Evolutionary conservation across 345 rosid genomes (phyloP).

Genomic region (Streptanthus diversifolius): DNA sequence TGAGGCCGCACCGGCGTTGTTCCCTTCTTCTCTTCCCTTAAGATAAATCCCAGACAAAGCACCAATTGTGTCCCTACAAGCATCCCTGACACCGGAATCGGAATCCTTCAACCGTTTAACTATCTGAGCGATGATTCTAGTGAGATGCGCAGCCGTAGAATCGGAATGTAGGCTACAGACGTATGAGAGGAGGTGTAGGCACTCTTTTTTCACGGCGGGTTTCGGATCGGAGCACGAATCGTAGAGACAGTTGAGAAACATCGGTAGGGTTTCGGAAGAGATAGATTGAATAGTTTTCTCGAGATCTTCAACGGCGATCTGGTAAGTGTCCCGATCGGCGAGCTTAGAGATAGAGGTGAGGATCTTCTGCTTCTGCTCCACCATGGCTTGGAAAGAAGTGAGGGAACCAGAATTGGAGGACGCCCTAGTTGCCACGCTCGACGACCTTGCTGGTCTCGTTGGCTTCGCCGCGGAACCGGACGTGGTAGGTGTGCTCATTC

Average conservation of each 20-base stretch:
- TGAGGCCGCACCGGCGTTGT: constrained; percentile 32
- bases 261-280: constrained; percentile 71
- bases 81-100: constrained; percentile 92
- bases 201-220: constrained; percentile 86
- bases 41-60: constrained; percentile 62
- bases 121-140: constrained; percentile 64
- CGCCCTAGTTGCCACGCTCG: constrained; percentile 37
- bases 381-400: constrained; percentile 87
- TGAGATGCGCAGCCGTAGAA: constrained; percentile 61
- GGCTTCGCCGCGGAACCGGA: constrained; percentile 44
- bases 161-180: constrained; percentile 61
- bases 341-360: constrained; percentile 86
- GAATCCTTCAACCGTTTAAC: constrained; percentile 76
- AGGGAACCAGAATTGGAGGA: constrained; percentile 52
- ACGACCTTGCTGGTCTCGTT: constrained; percentile 36
- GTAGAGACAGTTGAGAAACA: constrained; percentile 85
- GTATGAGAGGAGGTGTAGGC: constrained; percentile 62
- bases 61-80: constrained; percentile 86
- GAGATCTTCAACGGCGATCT: constrained; percentile 92
- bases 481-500: constrained; percentile 46
- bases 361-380: constrained; percentile 85
- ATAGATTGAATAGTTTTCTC: constrained; percentile 63
- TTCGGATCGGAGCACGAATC: constrained; percentile 82
- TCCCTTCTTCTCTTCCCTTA: constrained; percentile 47
- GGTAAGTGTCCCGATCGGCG: constrained; percentile 91